These are phyloP conservation scores for Camelina neglecta DNA, from an alignment of 345 rosid genomes.

Conservation along the genomic window DNA sequence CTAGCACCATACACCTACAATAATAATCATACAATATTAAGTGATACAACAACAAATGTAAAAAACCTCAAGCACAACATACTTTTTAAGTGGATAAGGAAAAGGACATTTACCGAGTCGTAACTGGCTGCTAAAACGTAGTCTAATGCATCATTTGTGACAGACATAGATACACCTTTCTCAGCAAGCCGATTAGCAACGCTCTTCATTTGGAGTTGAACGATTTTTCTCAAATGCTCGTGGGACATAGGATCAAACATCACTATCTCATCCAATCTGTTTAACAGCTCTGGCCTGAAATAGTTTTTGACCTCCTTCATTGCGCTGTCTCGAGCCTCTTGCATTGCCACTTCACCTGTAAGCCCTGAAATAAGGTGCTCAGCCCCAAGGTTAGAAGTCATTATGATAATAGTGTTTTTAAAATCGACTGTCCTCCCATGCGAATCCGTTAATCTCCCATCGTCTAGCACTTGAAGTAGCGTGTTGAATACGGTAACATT, in stretches of 20 bases:
- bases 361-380: constrained; percentile 77
- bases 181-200: constrained; percentile 78
- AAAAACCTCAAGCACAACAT: neutral
- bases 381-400: constrained; percentile 94
- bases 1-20: constrained; percentile 85
- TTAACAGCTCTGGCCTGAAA: constrained; percentile 81
- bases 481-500: constrained; percentile 79
- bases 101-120: constrained; percentile 59
- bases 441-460: constrained; percentile 84
- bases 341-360: constrained; percentile 69
- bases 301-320: constrained; percentile 81
- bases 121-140: constrained; percentile 67
- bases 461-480: constrained; percentile 84
- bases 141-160: constrained; percentile 77
- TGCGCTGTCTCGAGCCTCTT: constrained; percentile 75
- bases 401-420: constrained; percentile 72
- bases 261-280: constrained; percentile 80
- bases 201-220: constrained; percentile 78
- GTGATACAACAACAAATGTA: neutral
- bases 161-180: constrained; percentile 76
- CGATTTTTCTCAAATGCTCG: constrained; percentile 76
- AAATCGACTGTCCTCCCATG: constrained; percentile 91
- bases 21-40: neutral
- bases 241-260: constrained; percentile 87
- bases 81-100: neutral